Evolutionary conservation across 2,329 filamentous ascomycete species (phyloP).

Genomic region (Penicillium sp.): DNA sequence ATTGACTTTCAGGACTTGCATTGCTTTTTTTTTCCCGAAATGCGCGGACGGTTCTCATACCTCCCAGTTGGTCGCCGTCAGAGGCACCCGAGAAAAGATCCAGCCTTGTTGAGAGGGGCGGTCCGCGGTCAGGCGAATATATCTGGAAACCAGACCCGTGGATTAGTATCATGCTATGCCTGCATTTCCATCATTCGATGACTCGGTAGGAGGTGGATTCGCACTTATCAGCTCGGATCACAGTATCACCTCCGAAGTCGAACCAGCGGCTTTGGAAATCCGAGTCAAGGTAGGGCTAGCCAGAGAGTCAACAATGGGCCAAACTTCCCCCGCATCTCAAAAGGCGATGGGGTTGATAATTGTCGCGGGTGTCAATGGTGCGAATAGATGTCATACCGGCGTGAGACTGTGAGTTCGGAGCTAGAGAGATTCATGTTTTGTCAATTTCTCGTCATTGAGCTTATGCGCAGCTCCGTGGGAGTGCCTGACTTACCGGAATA

Average conservation of each 20-base stretch:
- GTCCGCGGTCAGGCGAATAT: constrained; percentile 88
- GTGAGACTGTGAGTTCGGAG: constrained; percentile 79
- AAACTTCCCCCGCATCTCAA: constrained; percentile 4
- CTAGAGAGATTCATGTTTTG: constrained; percentile 40
- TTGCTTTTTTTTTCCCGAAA: not conserved
- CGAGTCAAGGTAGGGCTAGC: constrained; percentile 88
- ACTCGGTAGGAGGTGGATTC: not conserved
- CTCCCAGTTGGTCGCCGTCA: constrained; percentile 98
- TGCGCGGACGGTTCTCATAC: constrained; percentile 32
- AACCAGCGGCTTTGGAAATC: constrained; percentile 99
- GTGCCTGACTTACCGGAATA: constrained; percentile 52
- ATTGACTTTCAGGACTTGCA: not conserved
- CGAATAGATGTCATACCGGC: constrained; percentile 54
- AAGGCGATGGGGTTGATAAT: constrained; percentile 1
- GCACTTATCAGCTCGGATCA: constrained; percentile 64
- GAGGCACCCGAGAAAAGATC: constrained; percentile 86
- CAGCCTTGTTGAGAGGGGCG: constrained; percentile 85
- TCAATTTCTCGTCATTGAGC: constrained; percentile 11
- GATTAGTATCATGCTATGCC: not conserved
- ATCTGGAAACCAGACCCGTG: constrained; percentile 47
- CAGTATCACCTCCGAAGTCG: constrained; percentile 94
- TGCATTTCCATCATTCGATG: too few species aligned
- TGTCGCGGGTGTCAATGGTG: not conserved
- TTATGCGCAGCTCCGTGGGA: constrained; percentile 1
- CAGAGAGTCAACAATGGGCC: constrained; percentile 13